Percentiles rank a stretch among this genome's conserved stretches.
Evolutionary conservation across 306 rosid genomes (phyloP).

Genomic region (Oxytropis ochrocephala): DNA sequence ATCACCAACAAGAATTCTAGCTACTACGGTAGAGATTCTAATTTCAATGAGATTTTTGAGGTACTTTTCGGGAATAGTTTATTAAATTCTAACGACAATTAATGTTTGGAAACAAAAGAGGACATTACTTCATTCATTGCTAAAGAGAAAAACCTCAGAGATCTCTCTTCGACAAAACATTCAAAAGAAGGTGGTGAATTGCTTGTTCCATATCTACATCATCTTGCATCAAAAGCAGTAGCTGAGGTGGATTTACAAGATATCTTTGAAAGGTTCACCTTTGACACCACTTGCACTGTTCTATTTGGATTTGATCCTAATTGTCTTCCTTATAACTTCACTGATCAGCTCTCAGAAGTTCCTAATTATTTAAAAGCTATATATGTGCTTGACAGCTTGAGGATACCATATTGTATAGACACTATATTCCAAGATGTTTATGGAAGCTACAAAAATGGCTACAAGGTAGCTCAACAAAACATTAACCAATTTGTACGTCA

Average conservation of each 20-base stretch:
- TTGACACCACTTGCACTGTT: constrained; percentile 9
- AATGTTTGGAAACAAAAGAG: constrained; percentile 5
- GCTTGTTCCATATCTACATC: constrained; percentile 30
- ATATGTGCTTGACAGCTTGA: not conserved
- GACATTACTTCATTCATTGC: not conserved
- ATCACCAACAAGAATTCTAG: not conserved
- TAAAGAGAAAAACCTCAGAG: not conserved
- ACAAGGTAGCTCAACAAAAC: not conserved
- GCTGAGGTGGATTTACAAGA: constrained; percentile 28
- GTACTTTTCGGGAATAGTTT: constrained; percentile 7
- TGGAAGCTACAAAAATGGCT: constrained; percentile 12
- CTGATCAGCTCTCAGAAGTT: not conserved
- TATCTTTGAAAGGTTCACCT: constrained; percentile 11
- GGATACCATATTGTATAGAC: not conserved
- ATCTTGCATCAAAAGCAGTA: not conserved
- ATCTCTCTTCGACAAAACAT: not conserved
- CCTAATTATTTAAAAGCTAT: not conserved
- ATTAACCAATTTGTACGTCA: not conserved
- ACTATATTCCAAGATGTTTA: not conserved
- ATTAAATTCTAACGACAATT: constrained; percentile 4
- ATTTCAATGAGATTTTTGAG: constrained; percentile 10
- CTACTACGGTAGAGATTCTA: constrained; percentile 5
- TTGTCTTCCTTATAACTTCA: constrained; percentile 9
- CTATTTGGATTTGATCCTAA: constrained; percentile 32
- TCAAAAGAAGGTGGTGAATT: constrained; percentile 4